A percentile compares a stretch with the other conserved stretches of the same genome.
phyloP scores from a whole-genome alignment of 345 rosid genomes.

The Rhodomyrtus tomentosa region DNA sequence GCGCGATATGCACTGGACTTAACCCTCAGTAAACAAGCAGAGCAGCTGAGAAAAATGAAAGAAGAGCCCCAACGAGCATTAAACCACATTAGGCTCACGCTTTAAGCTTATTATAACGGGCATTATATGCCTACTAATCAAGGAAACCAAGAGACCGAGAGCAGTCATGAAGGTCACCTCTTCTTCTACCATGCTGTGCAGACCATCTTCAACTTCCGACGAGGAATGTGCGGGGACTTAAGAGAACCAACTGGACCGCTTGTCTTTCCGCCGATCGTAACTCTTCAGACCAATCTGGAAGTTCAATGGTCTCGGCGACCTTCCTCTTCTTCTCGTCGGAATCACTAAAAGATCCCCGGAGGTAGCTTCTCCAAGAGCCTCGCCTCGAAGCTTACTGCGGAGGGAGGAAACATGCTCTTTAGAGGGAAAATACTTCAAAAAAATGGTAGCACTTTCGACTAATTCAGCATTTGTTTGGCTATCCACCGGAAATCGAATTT shows the following conservation, averaged over 20 bases:
- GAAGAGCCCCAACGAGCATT: neutral
- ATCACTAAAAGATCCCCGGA: neutral
- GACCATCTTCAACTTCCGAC: neutral
- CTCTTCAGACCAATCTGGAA: constrained; percentile 5
- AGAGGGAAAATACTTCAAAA: neutral
- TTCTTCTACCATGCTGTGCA: constrained; percentile 5
- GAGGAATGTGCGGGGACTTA: neutral
- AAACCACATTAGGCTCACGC: neutral
- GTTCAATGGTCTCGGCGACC: neutral
- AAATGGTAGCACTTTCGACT: neutral
- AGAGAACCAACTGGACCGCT: constrained; percentile 3
- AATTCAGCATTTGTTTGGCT: neutral
- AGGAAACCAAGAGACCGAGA: neutral
- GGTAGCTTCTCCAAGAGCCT: neutral
- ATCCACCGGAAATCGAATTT: neutral
- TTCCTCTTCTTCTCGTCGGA: neutral
- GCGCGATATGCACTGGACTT: neutral
- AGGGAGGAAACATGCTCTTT: neutral
- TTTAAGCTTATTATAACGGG: neutral
- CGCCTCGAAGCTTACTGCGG: neutral
- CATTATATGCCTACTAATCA: too few species aligned
- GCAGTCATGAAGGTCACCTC: neutral
- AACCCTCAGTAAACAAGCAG: neutral
- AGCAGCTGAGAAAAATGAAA: neutral
- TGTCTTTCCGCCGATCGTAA: neutral